Percentiles rank a stretch among this genome's conserved stretches.
phyloP scores from a whole-genome alignment of 257 asterid genomes.

The Petunia axillaris region DNA sequence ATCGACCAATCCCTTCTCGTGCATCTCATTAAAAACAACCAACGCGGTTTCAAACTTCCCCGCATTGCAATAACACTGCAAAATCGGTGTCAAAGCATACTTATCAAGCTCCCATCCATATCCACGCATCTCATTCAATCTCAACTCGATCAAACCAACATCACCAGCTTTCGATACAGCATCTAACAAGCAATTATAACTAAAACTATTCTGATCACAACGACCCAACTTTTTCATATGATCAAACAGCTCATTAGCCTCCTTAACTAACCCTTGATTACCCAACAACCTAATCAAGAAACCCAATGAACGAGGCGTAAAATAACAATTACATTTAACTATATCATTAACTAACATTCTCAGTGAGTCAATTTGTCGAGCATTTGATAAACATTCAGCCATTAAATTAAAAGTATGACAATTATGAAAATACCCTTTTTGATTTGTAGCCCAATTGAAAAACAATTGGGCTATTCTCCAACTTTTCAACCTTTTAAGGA shows the following conservation, averaged over 20 bases:
- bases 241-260: slow-evolving; percentile 78
- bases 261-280: slow-evolving; percentile 66
- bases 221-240: slow-evolving; percentile 57
- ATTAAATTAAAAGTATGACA: slow-evolving; percentile 72
- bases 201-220: slow-evolving; percentile 57
- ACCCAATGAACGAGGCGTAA: slow-evolving; percentile 90
- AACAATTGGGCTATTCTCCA: slow-evolving; percentile 72
- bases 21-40: slow-evolving; percentile 60
- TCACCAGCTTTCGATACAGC: slow-evolving; percentile 59
- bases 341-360: slow-evolving; percentile 51
- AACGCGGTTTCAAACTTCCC: slow-evolving; percentile 62
- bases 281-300: slow-evolving; percentile 82
- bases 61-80: slow-evolving; percentile 85
- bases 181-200: slow-evolving; percentile 80
- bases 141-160: slow-evolving; percentile 57
- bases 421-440: slow-evolving; percentile 57
- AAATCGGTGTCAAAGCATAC: slow-evolving; percentile 67
- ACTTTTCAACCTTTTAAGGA: slow-evolving; percentile 52
- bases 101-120: slow-evolving; percentile 64
- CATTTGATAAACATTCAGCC: slow-evolving; percentile 74
- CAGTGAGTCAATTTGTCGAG: slow-evolving; percentile 81
- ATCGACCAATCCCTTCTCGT: slow-evolving; percentile 72
- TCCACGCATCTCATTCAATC: slow-evolving; percentile 66
- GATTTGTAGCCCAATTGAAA: slow-evolving; percentile 80
- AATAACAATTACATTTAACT: slow-evolving; percentile 43